A percentile compares a stretch with the other conserved stretches of the same genome.
These are phyloP conservation scores for Curvularia verruculosa DNA, from an alignment of 2,329 filamentous ascomycete species.

Conservation along the genomic window DNA sequence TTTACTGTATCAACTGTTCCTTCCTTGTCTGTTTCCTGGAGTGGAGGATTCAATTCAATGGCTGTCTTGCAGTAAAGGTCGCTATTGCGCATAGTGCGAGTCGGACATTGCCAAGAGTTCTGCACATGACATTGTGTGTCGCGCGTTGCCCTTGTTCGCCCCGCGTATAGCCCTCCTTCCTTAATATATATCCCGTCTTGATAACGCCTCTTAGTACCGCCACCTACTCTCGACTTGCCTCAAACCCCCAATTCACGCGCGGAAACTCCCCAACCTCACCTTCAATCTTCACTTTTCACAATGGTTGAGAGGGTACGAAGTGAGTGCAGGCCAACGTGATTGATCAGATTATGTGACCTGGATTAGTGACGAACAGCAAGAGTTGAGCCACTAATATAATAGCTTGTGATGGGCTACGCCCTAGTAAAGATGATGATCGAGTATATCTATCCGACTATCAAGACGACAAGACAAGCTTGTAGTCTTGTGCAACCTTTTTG, in stretches of 20 bases:
- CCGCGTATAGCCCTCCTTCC: conserved; percentile 9
- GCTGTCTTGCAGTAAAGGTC: not conserved
- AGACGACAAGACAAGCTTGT: no score
- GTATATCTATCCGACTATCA: no score
- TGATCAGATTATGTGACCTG: no score
- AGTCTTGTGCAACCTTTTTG: no score
- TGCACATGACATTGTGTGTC: conserved; percentile 6
- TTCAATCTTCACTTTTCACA: not conserved
- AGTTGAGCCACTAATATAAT: no score
- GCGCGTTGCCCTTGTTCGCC: not conserved
- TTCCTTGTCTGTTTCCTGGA: not conserved
- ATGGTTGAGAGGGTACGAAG: no score
- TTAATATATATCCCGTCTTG: not conserved
- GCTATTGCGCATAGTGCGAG: conserved; percentile 2
- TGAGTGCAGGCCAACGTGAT: no score
- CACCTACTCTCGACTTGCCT: not conserved
- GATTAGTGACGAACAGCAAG: no score
- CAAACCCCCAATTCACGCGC: not conserved
- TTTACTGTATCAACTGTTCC: not conserved
- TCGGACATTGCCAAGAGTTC: conserved; percentile 28
- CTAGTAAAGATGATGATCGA: no score
- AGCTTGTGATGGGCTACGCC: no score
- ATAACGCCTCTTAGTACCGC: not conserved
- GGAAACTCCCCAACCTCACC: no score
- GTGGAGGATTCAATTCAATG: not conserved